Conservation (phyloP, 257 asterid species). For the Osmanthus fragrans region DNA sequence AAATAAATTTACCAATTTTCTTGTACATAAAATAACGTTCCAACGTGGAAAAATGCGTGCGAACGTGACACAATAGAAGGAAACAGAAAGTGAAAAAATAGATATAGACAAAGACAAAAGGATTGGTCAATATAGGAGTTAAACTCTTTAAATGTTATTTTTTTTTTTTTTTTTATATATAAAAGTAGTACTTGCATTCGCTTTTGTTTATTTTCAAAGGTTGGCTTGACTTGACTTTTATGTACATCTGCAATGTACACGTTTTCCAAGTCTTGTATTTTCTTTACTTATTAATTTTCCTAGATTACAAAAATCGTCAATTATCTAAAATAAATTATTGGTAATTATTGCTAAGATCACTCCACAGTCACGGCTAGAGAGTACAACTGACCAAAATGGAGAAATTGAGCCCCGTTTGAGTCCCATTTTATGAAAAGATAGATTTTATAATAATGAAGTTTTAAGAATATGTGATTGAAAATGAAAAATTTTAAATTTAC, state of each 20-base stretch:
- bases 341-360: too few relatives aligned
- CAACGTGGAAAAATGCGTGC: slow-evolving; percentile 35
- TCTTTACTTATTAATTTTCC: too few relatives aligned
- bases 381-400: too few relatives aligned
- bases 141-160: background rate
- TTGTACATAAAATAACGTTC: background rate
- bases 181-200: background rate
- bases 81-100: background rate
- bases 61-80: background rate
- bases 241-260: background rate
- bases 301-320: too few relatives aligned
- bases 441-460: too few relatives aligned
- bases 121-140: slow-evolving; percentile 2
- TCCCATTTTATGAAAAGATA: too few relatives aligned
- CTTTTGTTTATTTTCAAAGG: slow-evolving; percentile 26
- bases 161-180: too few relatives aligned
- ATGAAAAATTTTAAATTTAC: too few relatives aligned
- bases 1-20: background rate
- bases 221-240: slow-evolving; percentile 50
- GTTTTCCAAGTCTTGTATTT: too few relatives aligned
- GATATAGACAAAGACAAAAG: background rate
- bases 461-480: too few relatives aligned
- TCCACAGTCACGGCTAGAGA: background rate
- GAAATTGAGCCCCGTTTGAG: too few relatives aligned
- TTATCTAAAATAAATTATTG: too few relatives aligned